Evolutionary conservation across 108 stramenopile species (phyloP).

Genomic region (Fistulifera solaris): DNA sequence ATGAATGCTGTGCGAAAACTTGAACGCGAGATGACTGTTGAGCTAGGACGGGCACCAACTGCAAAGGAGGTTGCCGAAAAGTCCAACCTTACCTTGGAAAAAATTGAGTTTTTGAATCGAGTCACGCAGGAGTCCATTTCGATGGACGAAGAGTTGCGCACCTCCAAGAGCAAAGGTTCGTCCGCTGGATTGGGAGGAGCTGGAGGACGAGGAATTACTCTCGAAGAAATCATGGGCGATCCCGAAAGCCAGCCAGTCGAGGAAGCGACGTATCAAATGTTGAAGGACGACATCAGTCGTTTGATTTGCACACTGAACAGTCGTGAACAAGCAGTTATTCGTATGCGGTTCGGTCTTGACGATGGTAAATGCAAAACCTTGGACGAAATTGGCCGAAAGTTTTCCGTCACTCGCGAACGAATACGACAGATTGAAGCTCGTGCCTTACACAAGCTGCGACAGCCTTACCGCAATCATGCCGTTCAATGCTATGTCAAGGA

Average conservation of each 20-base stretch:
- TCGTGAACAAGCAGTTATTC: constrained; percentile 87
- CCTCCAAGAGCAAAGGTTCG: constrained; percentile 67
- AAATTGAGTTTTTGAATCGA: constrained; percentile 72
- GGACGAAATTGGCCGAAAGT: constrained; percentile 84
- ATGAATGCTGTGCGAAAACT: constrained; percentile 55
- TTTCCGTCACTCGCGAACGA: constrained; percentile 85
- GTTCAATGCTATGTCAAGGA: constrained; percentile 82
- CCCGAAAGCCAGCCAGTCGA: constrained; percentile 76
- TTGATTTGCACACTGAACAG: constrained; percentile 83
- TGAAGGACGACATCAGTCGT: constrained; percentile 71
- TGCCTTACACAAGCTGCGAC: constrained; percentile 92
- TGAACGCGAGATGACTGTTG: constrained; percentile 53
- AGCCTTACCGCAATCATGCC: constrained; percentile 83
- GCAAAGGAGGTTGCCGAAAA: constrained; percentile 55
- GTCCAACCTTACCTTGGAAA: constrained; percentile 54
- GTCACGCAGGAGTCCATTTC: constrained; percentile 58
- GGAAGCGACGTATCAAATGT: constrained; percentile 67
- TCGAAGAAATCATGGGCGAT: constrained; percentile 65
- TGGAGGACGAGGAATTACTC: constrained; percentile 45
- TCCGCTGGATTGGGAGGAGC: constrained; percentile 57
- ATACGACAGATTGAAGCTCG: constrained; percentile 94
- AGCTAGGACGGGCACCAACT: constrained; percentile 70
- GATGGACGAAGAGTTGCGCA: constrained; percentile 63
- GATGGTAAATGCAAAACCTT: constrained; percentile 86
- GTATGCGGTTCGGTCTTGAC: constrained; percentile 92